Evolutionary conservation across 257 asterid genomes (phyloP).

Genomic region (Penstemon eatonii): DNA sequence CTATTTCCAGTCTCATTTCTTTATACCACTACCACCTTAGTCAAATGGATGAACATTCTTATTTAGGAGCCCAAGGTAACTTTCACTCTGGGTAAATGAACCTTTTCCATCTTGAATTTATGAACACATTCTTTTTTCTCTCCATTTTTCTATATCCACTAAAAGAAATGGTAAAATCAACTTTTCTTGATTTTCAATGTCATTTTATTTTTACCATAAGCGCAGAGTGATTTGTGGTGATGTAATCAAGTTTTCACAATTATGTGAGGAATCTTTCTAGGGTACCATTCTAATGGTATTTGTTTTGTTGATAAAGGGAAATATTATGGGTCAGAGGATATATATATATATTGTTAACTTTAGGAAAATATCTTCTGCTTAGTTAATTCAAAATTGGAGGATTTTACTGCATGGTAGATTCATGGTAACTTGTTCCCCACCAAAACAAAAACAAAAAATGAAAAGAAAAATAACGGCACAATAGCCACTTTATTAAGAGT

Average conservation of each 20-base stretch:
- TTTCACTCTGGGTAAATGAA: slow-evolving; percentile 28
- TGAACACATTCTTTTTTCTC: background rate
- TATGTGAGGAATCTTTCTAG: slow-evolving; percentile 38
- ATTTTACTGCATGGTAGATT: too few relatives aligned
- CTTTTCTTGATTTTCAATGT: slow-evolving; percentile 31
- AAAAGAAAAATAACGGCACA: too few relatives aligned
- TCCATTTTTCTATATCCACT: background rate
- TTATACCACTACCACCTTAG: background rate
- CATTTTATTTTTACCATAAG: slow-evolving; percentile 26
- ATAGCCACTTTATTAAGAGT: too few relatives aligned
- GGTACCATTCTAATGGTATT: slow-evolving; percentile 16
- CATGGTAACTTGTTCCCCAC: too few relatives aligned
- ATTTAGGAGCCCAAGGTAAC: slow-evolving; percentile 23
- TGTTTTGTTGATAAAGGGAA: slow-evolving; percentile 27
- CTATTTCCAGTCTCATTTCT: too few relatives aligned
- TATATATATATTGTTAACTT: slow-evolving; percentile 8
- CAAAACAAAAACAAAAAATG: too few relatives aligned
- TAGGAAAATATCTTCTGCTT: slow-evolving; percentile 16
- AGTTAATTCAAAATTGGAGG: too few relatives aligned
- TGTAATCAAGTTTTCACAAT: slow-evolving; percentile 34
- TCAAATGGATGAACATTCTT: slow-evolving; percentile 25
- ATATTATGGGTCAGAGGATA: slow-evolving; percentile 25
- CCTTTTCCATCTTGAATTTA: slow-evolving; percentile 13
- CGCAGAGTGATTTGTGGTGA: slow-evolving; percentile 18
- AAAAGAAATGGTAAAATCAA: slow-evolving; percentile 17